Evolutionary conservation across 179 eudicot genomes (phyloP), one percentile per base, ranked within the genome.

Genomic region (Silene noctiflora): DNA sequence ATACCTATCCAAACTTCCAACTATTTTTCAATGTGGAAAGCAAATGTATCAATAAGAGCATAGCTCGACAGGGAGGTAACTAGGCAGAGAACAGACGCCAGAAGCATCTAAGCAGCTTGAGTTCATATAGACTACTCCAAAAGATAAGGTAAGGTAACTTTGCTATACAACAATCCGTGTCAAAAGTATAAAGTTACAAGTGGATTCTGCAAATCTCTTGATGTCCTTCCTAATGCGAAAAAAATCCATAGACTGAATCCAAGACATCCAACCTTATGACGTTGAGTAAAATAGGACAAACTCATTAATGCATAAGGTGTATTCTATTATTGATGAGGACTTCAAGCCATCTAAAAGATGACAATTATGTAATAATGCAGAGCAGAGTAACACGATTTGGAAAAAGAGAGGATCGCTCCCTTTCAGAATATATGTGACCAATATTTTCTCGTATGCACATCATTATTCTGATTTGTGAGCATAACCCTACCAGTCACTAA

Each of bases 281-380:
- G 84, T 67, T 58, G 69, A 74, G 79, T 64, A 66, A 65, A 75
- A 70, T 9, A 75, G 17, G 81, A 82, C 81, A 75, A 78, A 70
- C 5, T 24, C 62, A 58, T 35, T 25, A 74, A 33, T 69, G 61
- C 61, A 74, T 46, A 24, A 74, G 60, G 72, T 24, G 10, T 39
- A 35, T 19, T 31, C 77, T 46, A 61, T 56, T 44, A 77, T 29
- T 21, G n/a, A 31, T 20, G 55, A 58, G 27, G 78, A n/a, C 66
- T 68, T 71, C 19, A 22, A 42, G 65, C 65, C 76, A 55, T 46
- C 59, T 35, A 22, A 46, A 67, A 60, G 59, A 20, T 48, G 77
- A 76, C 58, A 72, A 10, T 13, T 33, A 66, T 9, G 27, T 27
- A 72, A 72, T 67, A 66, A 73, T 74, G 75, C 71, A 74, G 21